Evolutionary conservation across 805 yeast species (phyloP), one percentile per base, ranked within the genome.

Genomic region (Candida pseudoglaebosa): DNA sequence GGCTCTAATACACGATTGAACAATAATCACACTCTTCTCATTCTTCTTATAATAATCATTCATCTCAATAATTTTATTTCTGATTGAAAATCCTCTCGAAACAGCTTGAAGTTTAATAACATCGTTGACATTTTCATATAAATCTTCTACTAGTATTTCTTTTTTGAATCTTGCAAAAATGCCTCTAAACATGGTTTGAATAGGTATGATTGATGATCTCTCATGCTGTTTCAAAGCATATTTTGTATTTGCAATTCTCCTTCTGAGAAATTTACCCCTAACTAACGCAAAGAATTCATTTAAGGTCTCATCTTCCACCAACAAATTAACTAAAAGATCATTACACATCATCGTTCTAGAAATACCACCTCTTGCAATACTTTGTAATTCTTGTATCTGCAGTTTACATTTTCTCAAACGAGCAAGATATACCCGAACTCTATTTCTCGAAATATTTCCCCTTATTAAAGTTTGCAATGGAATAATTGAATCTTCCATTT

Each of bases 1-100:
- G 22, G 88, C 81, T 40, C 89, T 75, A 40, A 91, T 72, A 28
- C 69, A 67, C 35, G 88, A 81, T 62, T 93, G 99, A 13, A 90
- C 76, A 50, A 70, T 75, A 44, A 87, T 67, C 12, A 93, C 76
- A 28, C 75, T 70, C n/a, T 69, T 72, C 28, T 75, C 54, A 50
- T 86, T 80, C 4, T 59, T 55, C 13, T 55, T 54, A 61, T 87
- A 91, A 62, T 79, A 71, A 1, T 56, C 55, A 41, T 52, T 30
- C 60, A 49, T 65, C 2, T 59, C 57, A 3, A 45, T 44, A 10
- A 71, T 44, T 5, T 56, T 49, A 1, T 47, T 45, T 43, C 90
- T 68, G 3, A 70, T 40, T 0, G 56, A 34, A 13, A 41, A 51
- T 7, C 85, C 88, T 49, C 84, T 70, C 2, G 73, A 53, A 1